Conservation (phyloP, 371 early-diverging fungal genomes). For the Syncephalastrum racemosum region DNA sequence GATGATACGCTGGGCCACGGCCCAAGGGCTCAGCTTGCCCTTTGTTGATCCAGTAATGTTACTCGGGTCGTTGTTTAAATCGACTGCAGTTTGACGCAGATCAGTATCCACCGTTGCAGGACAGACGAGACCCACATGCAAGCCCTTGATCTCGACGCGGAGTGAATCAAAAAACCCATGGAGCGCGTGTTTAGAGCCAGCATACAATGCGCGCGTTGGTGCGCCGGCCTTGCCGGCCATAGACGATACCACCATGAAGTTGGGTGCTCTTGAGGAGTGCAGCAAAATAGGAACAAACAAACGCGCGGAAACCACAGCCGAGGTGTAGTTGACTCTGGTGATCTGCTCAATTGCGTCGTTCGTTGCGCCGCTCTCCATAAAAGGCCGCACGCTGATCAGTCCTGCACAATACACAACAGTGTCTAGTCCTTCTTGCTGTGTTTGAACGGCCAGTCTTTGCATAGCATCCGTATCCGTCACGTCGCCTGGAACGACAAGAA, state of each 20-base stretch:
- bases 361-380: constrained; percentile 38
- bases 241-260: constrained; percentile 78
- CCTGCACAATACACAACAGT: constrained; percentile 74
- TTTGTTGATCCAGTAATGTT: constrained; percentile 55
- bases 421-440: constrained; percentile 48
- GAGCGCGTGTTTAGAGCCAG: constrained; percentile 81
- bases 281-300: constrained; percentile 62
- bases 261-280: constrained; percentile 45
- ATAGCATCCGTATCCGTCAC: constrained; percentile 34
- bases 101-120: constrained; percentile 83
- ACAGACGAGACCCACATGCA: constrained; percentile 68
- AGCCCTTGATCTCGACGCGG: constrained; percentile 67
- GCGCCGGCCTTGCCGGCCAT: constrained; percentile 79
- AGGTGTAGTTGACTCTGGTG: constrained; percentile 65
- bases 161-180: constrained; percentile 86
- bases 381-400: constrained; percentile 59
- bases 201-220: constrained; percentile 83
- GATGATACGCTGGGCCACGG: constrained; percentile 64
- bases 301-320: constrained; percentile 61
- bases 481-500: constrained; percentile 27
- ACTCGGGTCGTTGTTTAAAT: constrained; percentile 23
- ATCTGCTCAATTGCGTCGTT: constrained; percentile 39
- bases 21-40: constrained; percentile 58
- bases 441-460: constrained; percentile 16
- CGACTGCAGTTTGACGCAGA: constrained; percentile 71